phyloP scores from a whole-genome alignment of 2,329 filamentous ascomycete species.

The Fusarium praegraminearum region DNA sequence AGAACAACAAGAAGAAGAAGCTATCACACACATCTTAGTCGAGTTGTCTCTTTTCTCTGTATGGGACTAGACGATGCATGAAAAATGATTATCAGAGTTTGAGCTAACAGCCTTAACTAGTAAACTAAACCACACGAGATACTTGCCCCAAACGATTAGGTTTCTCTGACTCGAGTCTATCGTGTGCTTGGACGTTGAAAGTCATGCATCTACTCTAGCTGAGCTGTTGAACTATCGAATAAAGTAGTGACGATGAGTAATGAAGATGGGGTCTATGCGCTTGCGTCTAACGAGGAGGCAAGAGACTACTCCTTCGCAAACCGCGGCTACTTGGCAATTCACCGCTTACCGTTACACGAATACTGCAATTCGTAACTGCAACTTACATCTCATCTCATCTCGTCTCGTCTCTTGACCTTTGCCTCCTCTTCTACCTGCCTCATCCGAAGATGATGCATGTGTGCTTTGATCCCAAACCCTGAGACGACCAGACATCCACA shows the following conservation, averaged over 20 bases:
- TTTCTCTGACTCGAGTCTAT: background rate
- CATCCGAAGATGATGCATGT: conserved; percentile 6
- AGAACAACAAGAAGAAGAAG: too few relatives aligned
- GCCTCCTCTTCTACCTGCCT: background rate
- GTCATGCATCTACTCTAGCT: conserved; percentile 3
- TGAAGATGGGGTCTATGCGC: conserved; percentile 15
- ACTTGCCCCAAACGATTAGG: background rate
- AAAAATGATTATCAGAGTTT: conserved; percentile 14
- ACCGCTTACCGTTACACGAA: background rate
- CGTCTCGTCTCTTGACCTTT: background rate
- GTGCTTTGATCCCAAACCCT: conserved; percentile 4
- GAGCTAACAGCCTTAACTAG: conserved; percentile 17
- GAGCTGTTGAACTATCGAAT: background rate
- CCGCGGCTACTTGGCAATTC: conserved; percentile 30
- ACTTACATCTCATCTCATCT: conserved; percentile 13
- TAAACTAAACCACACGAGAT: conserved; percentile 1
- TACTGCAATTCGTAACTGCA: background rate
- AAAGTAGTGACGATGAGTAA: background rate
- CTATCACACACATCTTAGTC: too few relatives aligned
- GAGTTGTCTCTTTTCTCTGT: conserved; percentile 40
- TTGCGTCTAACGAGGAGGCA: conserved; percentile 7
- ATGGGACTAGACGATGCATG: background rate
- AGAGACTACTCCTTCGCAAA: conserved; percentile 13
- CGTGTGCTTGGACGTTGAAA: conserved; percentile 5
- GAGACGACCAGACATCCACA: conserved; percentile 20